phyloP scores from a whole-genome alignment of 1,139 yeast genomes.

The Hyphopichia khmerensis region DNA sequence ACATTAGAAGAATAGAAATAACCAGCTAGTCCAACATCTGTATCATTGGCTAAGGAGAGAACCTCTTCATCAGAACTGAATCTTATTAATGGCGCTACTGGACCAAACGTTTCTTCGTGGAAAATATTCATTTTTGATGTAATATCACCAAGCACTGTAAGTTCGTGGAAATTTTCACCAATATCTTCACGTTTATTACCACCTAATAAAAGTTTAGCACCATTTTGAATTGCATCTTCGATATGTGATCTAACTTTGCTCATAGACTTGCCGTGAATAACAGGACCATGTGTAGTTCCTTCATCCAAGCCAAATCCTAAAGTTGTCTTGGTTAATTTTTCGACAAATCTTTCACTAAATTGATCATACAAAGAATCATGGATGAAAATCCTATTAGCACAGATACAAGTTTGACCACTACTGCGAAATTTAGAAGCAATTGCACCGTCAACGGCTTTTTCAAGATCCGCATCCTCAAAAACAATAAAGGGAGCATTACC shows the following conservation, averaged over 20 bases:
- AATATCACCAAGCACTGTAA: constrained; percentile 70
- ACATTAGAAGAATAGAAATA: constrained; percentile 44
- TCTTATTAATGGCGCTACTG: constrained; percentile 74
- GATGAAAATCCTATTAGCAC: constrained; percentile 79
- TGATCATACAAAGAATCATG: constrained; percentile 71
- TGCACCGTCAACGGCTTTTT: constrained; percentile 74
- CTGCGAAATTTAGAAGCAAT: constrained; percentile 59
- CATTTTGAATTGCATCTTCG: constrained; percentile 70
- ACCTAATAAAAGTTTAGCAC: constrained; percentile 63
- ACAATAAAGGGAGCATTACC: constrained; percentile 94
- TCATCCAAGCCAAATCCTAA: constrained; percentile 75
- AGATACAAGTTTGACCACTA: constrained; percentile 90
- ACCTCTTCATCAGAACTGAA: constrained; percentile 71
- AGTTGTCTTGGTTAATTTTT: constrained; percentile 51
- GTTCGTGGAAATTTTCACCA: constrained; percentile 74
- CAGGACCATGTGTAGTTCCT: constrained; percentile 76
- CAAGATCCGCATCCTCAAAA: constrained; percentile 79
- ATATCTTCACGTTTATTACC: constrained; percentile 67
- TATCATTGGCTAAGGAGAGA: constrained; percentile 63
- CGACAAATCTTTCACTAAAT: constrained; percentile 41
- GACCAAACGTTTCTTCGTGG: constrained; percentile 86
- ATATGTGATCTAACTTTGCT: constrained; percentile 71
- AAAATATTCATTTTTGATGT: constrained; percentile 62
- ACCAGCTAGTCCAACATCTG: constrained; percentile 49
- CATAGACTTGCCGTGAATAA: constrained; percentile 67